Percentiles rank a stretch among this genome's conserved stretches.
phyloP scores from a whole-genome alignment of 345 rosid species.

The Dipteronia dyeriana region DNA sequence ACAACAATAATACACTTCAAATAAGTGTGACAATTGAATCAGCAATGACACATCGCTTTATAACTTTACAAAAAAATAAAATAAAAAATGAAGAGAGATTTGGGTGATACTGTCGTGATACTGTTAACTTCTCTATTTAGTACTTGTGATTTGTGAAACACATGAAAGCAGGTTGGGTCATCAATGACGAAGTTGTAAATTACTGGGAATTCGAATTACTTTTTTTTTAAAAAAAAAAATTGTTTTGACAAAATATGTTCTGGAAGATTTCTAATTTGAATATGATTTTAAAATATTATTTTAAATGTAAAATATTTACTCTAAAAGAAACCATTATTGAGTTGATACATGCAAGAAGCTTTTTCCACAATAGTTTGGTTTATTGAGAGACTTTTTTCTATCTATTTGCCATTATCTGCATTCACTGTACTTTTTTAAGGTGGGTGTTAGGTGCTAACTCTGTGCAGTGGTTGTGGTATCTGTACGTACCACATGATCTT shows the following conservation, averaged over 20 bases:
- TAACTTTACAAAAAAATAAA: background rate
- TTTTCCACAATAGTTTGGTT: background rate
- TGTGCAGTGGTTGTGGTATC: slow-evolving; percentile 7
- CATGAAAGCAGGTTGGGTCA: too few species aligned
- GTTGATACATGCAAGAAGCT: background rate
- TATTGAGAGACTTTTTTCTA: background rate
- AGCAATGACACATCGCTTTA: background rate
- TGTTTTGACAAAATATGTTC: too few species aligned
- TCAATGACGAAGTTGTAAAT: too few species aligned
- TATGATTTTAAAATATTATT: too few species aligned
- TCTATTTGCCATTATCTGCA: background rate
- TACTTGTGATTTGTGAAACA: too few species aligned
- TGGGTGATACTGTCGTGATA: too few species aligned
- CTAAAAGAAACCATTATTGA: background rate
- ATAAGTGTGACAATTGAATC: background rate
- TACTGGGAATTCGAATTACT: too few species aligned
- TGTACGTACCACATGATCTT: background rate
- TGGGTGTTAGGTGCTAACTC: slow-evolving; percentile 14
- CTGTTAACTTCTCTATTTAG: too few species aligned
- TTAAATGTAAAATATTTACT: background rate
- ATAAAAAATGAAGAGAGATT: too few species aligned
- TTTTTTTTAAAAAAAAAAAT: too few species aligned
- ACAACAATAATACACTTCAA: background rate
- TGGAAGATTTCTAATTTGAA: too few species aligned
- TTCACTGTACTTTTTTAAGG: background rate